These are phyloP conservation scores for Straminergon stramineum DNA, from an alignment of 225 moss, liverwort and hornwort species.

Conservation along the genomic window DNA sequence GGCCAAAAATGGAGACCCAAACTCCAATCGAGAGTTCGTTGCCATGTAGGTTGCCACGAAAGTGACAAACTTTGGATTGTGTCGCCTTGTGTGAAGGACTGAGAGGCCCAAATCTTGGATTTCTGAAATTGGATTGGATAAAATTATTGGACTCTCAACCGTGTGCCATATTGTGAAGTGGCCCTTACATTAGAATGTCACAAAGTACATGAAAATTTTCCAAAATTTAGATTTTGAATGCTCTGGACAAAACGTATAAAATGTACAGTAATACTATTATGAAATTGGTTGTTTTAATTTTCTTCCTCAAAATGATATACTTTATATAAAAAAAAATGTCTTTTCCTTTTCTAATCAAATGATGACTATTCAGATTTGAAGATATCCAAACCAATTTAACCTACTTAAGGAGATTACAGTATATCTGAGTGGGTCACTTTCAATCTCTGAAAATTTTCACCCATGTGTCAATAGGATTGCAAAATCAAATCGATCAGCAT, in stretches of 20 bases:
- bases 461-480: slow-evolving; percentile 18
- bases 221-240: neutral
- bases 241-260: too few species aligned
- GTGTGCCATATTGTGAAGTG: too few species aligned
- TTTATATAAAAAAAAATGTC: too few species aligned
- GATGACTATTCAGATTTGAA: neutral
- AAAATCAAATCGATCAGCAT: slow-evolving; percentile 14
- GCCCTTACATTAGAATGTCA: neutral
- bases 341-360: neutral
- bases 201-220: neutral
- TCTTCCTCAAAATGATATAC: neutral
- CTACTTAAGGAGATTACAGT: neutral
- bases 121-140: too few species aligned
- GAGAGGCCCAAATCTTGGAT: too few species aligned
- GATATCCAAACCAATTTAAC: neutral
- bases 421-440: neutral
- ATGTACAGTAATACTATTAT: too few species aligned
- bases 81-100: too few species aligned
- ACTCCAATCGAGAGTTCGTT: too few species aligned
- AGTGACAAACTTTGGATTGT: too few species aligned
- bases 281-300: neutral
- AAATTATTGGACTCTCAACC: too few species aligned
- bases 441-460: neutral
- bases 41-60: too few species aligned
- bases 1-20: too few species aligned